Evolutionary conservation across 2,329 filamentous ascomycete species (phyloP).

Genomic region (Pseudogymnoascus sp.): DNA sequence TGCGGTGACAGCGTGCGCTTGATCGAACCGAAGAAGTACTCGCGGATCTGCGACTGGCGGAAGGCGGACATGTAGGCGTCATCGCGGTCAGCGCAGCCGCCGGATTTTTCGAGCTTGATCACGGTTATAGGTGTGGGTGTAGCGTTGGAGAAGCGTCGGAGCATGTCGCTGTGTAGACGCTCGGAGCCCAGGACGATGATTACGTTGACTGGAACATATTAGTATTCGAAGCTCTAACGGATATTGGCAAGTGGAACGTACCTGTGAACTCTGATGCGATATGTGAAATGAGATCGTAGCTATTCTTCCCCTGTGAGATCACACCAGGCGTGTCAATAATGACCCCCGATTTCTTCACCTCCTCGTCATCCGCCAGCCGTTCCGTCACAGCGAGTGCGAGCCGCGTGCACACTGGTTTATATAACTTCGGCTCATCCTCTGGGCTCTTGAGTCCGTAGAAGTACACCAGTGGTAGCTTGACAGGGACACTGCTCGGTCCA

Average conservation of each 20-base stretch:
- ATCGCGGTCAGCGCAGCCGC: conserved; percentile 73
- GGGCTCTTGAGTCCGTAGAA: conserved; percentile 70
- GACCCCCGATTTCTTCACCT: conserved; percentile 64
- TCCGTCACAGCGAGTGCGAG: conserved; percentile 72
- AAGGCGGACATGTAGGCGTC: conserved; percentile 63
- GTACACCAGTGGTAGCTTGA: conserved; percentile 87
- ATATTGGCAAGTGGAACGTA: conserved; percentile 25
- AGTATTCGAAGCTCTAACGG: conserved; percentile 8
- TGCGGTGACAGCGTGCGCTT: conserved; percentile 75
- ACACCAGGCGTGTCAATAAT: conserved; percentile 77
- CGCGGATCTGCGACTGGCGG: conserved; percentile 69
- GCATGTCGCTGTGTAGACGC: conserved; percentile 65
- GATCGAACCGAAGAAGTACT: conserved; percentile 88
- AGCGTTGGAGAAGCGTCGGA: conserved; percentile 53
- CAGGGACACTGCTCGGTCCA: conserved; percentile 77
- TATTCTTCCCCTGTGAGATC: conserved; percentile 55
- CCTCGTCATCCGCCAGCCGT: conserved; percentile 66
- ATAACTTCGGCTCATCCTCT: conserved; percentile 64
- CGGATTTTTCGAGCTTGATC: conserved; percentile 73
- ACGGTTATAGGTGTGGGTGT: conserved; percentile 64
- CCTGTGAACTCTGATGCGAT: conserved; percentile 62
- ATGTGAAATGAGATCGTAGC: conserved; percentile 72
- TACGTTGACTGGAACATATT: conserved; percentile 51
- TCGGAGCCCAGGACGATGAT: conserved; percentile 77
- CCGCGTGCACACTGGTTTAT: conserved; percentile 63